Base-by-base conservation (phyloP, 2,329 filamentous ascomycete genomes). In the Fusarium tricinctum region DNA sequence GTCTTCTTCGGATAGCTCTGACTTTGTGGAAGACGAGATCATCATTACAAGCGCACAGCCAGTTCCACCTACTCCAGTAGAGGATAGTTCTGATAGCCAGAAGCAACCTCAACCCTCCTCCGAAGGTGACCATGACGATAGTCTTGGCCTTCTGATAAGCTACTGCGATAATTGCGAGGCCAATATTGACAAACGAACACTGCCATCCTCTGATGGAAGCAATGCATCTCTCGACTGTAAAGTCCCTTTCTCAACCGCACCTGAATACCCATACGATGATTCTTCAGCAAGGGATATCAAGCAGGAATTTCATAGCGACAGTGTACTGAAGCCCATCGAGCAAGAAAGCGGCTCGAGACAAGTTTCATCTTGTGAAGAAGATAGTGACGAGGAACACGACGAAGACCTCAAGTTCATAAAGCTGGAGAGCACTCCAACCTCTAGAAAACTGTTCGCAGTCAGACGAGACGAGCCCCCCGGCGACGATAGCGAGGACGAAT, bases 1-100 rank as follows among this genome's bases (percentile, higher is more conserved):
- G 14, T n/a, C 17, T n/a, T 30, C 56, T 5, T 61, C 64, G 3
- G 52, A 57, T 40, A 63, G 59, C n/a, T 67, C 52, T n/a, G 64
- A 68, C 20, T 44, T 48, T 9, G 68, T 59, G n/a, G 64, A 53
- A 5, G 42, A 52, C 17, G 66, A 68, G 13, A 38, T 10, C 8
- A 30, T 35, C 22, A 10, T 15, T 19, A 19, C 13, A 26, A 20
- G 19, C 13, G 3, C 59, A 17, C 56, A 38, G 4, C 23, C 38
- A 6, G 15, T 22, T 5, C 17, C 22, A 4, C 15, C 40, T 35
- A 19, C 45, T 32, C 38, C 38, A 23, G 19, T 30, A 3, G 17
- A 44, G 23, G 26, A n/a, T n/a, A 39, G 8, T 3, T 23, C 42
- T n/a, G 26, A 22, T 39, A 5, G 6, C 23, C 54, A 50, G 28